Evolutionary conservation across 2,329 filamentous ascomycete species (phyloP).

Genomic region (Xylaria sp.): DNA sequence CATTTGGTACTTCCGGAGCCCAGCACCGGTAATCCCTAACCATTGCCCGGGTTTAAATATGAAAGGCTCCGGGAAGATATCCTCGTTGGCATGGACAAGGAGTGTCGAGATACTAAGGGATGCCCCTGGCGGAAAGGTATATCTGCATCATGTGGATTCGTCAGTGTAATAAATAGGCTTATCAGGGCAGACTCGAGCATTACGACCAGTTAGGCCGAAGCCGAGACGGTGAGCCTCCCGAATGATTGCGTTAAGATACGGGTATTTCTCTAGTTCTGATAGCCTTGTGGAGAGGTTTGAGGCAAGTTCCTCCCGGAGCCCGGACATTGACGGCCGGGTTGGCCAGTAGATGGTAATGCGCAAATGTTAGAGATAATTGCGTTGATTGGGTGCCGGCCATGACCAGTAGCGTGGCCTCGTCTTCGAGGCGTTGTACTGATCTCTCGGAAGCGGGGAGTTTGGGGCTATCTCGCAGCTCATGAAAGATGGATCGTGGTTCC

Average conservation of each 20-base stretch:
- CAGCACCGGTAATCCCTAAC: background rate
- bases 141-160: constrained; percentile 25
- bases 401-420: background rate
- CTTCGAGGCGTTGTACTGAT: background rate
- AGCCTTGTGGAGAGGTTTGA: background rate
- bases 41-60: constrained; percentile 16
- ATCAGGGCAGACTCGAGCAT: constrained; percentile 38
- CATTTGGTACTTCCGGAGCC: background rate
- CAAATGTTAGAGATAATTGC: background rate
- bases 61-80: constrained; percentile 14
- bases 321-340: background rate
- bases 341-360: background rate
- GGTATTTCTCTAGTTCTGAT: background rate
- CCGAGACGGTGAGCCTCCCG: constrained; percentile 44
- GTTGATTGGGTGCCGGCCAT: background rate
- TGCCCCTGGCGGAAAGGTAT: constrained; percentile 34
- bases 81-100: constrained; percentile 17
- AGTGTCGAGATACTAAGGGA: constrained; percentile 18
- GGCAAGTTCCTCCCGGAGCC: background rate
- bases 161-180: constrained; percentile 15
- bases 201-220: constrained; percentile 47
- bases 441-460: background rate
- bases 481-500: too few relatives aligned
- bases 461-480: background rate
- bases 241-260: constrained; percentile 3